Evolutionary conservation across 2,329 filamentous ascomycete species (phyloP), one percentile per base, ranked within the genome.

Genomic region (Amphichorda felina): DNA sequence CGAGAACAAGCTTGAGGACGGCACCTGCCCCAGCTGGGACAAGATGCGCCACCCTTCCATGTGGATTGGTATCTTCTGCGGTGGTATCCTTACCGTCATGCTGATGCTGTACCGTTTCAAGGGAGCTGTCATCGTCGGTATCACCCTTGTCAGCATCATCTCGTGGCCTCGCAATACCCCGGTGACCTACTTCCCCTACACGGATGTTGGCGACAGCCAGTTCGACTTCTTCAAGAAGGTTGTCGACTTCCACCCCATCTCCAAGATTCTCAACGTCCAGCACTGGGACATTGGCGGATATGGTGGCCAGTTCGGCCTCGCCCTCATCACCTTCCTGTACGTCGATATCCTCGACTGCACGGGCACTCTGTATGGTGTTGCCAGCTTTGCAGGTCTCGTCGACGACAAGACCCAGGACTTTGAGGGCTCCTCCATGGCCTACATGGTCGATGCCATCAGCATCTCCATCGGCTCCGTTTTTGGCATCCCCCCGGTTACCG

Each of bases 201-300:
- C 74, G 0, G 45, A 66, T 0, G 55, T 79, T 3, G 86, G 86
- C 28, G 66, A 88, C 53, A 68, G 69, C 47, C 64, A 64, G 28
- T 94, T 93, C 56, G 67, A 88, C 48, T 94, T 93, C 59, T 94
- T 94, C 72, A 86, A 83, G 56, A 72, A 86, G 53, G 83, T 94
- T 2, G 85, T 89, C 29, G 77, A 79, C 17, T 91, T 94, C 64
- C 84, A 89, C 51, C 71, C 75, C 5, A 93, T 94, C 51, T 53
- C 68, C 41, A 69, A 72, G 33, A 78, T 73, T 4, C 67, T 93
- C 11, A 70, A 67, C 24, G 84, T 79, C 2, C 82, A 86, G 50
- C 63, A 85, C 38, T 94, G 83, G 79, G 63, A 82, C 45, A 64
- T 93, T 17, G 60, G 68, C 7, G 65, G 65, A 4, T 76, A 85